Evolutionary conservation across 192 early-diverging fungal genomes (phyloP), one percentile per base, ranked within the genome.

Genomic region (Mortierella antarctica): DNA sequence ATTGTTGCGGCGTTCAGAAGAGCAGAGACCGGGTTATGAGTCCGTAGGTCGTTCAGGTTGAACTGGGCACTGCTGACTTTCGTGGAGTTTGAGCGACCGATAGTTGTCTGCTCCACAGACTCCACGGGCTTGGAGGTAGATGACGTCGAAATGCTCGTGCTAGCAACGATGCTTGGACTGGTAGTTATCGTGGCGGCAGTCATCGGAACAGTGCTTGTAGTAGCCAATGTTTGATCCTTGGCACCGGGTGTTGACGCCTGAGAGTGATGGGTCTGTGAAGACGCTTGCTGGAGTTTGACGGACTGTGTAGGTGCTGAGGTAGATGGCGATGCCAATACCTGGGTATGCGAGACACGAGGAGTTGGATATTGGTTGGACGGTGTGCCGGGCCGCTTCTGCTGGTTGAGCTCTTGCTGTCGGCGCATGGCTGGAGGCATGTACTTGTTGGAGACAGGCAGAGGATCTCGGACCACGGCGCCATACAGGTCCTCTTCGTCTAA

Each of bases 401-500:
- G 88, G 21, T 82, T 71, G 53, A 83, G 83, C 69, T 84, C 71
- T 65, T 84, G 71, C 58, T 83, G 74, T 54, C 87, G 91, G 63
- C 93, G 91, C 75, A 92, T 77, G 20, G 89, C 91, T 10, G 97
- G 97, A 13, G 96, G 96, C 50, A 95, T 91, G 55, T 98, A 97
- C 73, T 93, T 94, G 67, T 91, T 95, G 7, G 95, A 85, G 52
- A 60, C 67, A 21, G 80, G 69, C 39, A 68, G 8, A 2, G 76
- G 72, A 68, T 89, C 86, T 56, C 95, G 83, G 82, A 95, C 80
- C 73, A 98, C 90, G 44, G 94, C 92, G 53, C 92, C 90, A 66
- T 95, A 98, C 45, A 88, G 86, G 57, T 96, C 96, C 71, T 99
- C 97, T 79, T 99, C 98, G 71, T 98, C 96, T 70, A 95, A 84